Conservation (phyloP, 208 protist genomes). For the Crithidia sp. region DNA sequence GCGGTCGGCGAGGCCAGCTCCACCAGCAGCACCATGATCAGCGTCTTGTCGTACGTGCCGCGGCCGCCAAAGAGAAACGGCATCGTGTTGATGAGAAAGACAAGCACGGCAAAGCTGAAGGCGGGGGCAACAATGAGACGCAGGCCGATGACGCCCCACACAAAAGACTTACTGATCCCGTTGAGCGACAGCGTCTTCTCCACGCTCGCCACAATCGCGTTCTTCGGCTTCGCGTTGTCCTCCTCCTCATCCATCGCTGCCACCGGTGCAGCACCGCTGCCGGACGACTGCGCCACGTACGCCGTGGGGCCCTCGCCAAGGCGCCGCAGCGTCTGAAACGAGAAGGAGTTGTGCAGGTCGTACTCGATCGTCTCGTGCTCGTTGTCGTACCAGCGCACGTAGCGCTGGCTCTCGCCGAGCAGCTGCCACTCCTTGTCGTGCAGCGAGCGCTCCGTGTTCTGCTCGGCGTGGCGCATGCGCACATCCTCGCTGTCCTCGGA, state of each 20-base stretch:
- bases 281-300: constrained; percentile 6
- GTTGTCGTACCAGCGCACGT: constrained; percentile 42
- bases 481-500: constrained; percentile 1
- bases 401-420: constrained; percentile 33
- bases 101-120: constrained; percentile 52
- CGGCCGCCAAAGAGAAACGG: constrained; percentile 66
- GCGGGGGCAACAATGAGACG: constrained; percentile 67
- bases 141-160: constrained; percentile 63
- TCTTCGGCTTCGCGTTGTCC: constrained; percentile 6
- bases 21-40: constrained; percentile 76
- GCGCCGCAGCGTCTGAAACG: constrained; percentile 25
- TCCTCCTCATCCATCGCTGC: background rate
- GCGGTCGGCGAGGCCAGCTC: constrained; percentile 75
- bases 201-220: constrained; percentile 19
- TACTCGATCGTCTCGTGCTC: constrained; percentile 41
- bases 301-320: constrained; percentile 15
- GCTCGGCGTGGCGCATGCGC: constrained; percentile 65
- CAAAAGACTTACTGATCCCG: constrained; percentile 53
- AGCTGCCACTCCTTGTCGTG: constrained; percentile 30
- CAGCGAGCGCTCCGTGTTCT: constrained; percentile 69
- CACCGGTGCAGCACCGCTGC: constrained; percentile 5
- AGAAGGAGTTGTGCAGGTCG: constrained; percentile 51
- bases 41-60: constrained; percentile 46
- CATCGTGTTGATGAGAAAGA: constrained; percentile 39
- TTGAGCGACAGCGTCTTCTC: constrained; percentile 40